phyloP scores from a whole-genome alignment of 805 yeast genomes.

The Candida piceae region DNA sequence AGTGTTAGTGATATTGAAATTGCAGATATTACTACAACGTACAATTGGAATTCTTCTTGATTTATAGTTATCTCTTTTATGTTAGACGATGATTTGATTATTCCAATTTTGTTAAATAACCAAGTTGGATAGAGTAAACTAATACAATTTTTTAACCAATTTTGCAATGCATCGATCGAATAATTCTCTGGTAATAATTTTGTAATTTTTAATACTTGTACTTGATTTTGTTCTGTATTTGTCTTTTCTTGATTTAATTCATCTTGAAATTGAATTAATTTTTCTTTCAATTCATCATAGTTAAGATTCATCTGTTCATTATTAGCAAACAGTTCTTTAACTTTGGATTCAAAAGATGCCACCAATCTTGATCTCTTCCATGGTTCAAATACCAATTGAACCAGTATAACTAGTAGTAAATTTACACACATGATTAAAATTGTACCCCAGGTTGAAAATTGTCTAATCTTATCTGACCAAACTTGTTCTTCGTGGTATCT shows the following conservation, averaged over 20 bases:
- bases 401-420: constrained; percentile 67
- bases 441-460: constrained; percentile 97
- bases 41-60: neutral
- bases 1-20: neutral
- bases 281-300: constrained; percentile 13
- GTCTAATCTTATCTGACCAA: constrained; percentile 94
- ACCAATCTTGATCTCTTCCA: constrained; percentile 85
- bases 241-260: neutral
- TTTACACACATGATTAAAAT: constrained; percentile 85
- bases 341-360: constrained; percentile 77
- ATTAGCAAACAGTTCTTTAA: constrained; percentile 47
- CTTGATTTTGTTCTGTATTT: neutral
- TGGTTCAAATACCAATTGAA: constrained; percentile 88
- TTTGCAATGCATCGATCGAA: neutral
- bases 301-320: constrained; percentile 16
- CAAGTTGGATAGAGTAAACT: neutral
- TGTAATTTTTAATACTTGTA: too few relatives aligned
- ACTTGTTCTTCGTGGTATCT: constrained; percentile 96
- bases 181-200: neutral
- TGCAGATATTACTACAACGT: neutral
- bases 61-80: neutral
- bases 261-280: constrained; percentile 9
- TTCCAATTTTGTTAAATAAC: neutral
- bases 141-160: neutral
- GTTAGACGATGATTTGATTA: neutral